Evolutionary conservation across 768 basidiomycete genomes (phyloP), one percentile per base, ranked within the genome.

Genomic region (Amanita rubescens): DNA sequence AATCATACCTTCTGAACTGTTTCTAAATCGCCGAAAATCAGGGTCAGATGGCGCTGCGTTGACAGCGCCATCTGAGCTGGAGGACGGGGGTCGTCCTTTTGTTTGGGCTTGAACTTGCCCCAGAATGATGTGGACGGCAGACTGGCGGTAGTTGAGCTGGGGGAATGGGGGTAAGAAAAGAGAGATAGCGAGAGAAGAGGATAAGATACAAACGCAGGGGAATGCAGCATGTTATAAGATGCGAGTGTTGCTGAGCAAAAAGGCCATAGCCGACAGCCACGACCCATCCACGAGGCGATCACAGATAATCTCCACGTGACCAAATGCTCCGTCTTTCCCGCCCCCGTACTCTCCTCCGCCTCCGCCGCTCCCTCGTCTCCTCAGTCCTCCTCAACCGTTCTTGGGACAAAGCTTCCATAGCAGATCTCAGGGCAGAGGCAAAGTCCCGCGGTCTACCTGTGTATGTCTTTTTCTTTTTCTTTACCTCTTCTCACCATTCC

Each of bases 11-110:
- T 81, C 58, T 84, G 77, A 55, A 93, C 76, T 7, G 90, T 92
- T 70, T 93, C 90, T 84, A 90, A 88, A 35, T 92, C 90, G 51
- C 75, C 86, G 66, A 84, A 89, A 8, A 81, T 83, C 54, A 93
- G 80, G 55, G 90, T 93, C 60, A 93, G 76, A 58, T 90, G 79
- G 56, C 86, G 81, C 59, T 86, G 85, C 51, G 87, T 72, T 22
- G 84, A 75, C 60, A 90, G 75, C 3, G 86, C 79, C 82, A 87
- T 86, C 19, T 78, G 78, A 1, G 33, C 37, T n/a, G 54, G 39
- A 45, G 54, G 22, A 37, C 38, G 33, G n/a, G 85, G 82, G 59
- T 68, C 69, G 53, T 87, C 84, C 71, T 86, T 87, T 67, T 73
- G 67, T 71, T 85, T 87, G 57, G 80, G 75, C 69, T 83, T 86